These are phyloP conservation scores for Fusarium annulatum DNA, from an alignment of 2,329 filamentous ascomycete species.

Conservation along the genomic window DNA sequence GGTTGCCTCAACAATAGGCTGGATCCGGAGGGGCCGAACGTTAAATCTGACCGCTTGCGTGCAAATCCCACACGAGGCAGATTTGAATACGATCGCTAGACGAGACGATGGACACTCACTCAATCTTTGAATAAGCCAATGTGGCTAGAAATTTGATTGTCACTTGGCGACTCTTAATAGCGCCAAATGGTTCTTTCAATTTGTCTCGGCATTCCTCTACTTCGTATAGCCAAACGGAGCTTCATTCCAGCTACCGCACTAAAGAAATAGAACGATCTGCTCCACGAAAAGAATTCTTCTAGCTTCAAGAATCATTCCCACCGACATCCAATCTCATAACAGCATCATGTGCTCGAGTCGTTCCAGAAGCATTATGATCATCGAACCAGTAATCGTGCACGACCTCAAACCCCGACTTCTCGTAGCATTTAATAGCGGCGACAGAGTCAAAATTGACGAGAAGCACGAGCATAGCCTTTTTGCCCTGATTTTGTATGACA, in stretches of 20 bases:
- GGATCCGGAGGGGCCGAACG: background rate
- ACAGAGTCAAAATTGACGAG: conserved; percentile 17
- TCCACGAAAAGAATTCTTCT: background rate
- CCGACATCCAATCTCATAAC: conserved; percentile 23
- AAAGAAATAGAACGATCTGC: background rate
- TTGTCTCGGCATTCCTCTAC: background rate
- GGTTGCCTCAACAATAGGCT: conserved; percentile 1
- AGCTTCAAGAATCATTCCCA: background rate
- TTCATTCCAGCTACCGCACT: background rate
- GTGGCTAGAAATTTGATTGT: background rate
- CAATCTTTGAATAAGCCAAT: background rate
- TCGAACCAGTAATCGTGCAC: conserved; percentile 29
- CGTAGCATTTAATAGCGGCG: conserved; percentile 19
- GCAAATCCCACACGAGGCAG: background rate
- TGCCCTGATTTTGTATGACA: background rate
- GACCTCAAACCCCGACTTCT: conserved; percentile 27
- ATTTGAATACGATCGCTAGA: background rate
- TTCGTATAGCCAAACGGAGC: background rate
- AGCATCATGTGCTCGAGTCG: conserved; percentile 2
- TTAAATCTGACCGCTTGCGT: conserved; percentile 7
- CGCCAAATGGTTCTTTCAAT: background rate
- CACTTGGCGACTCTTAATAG: background rate
- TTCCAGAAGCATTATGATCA: background rate
- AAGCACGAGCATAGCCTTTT: conserved; percentile 1
- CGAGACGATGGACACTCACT: too few species aligned